Base-by-base conservation (phyloP, 805 yeast genomes). In the Lachancea sp. region DNA sequence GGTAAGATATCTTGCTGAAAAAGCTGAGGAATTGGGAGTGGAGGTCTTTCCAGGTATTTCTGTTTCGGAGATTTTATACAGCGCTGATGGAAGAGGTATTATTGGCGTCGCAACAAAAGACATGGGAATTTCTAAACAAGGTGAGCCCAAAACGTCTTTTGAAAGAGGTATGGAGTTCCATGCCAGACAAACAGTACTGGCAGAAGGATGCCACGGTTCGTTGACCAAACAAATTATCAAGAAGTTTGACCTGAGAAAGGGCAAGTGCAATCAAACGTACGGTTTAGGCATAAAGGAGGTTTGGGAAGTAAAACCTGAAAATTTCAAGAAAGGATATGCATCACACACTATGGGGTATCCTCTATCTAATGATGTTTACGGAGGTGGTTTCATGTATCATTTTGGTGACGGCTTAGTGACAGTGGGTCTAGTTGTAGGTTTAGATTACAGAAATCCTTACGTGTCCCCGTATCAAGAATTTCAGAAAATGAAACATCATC, bases 141-240 rank as follows among this genome's bases (percentile, higher is more conserved):
- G 96, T 15, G 58, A 68, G 24, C 95, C 96, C 22, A 84, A 81
- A 54, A 83, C 75, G 48, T 70, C 76, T n/a, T 92, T 86, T 62
- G 96, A 92, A 63, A 74, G 95, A 49, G 98, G 98, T 19, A 85
- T 92, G 96, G 97, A 87, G 63, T 92, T 92, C 63, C 92, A 82
- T 51, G 86, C 98, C 4, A 77, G 92, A 52, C 70, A 81, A 45
- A 89, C 97, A 0, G 83, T 92, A 13, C 71, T 92, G 23, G 96
- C 96, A 4, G 98, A 92, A 65, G 98, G 98, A n/a, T 92, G 98
- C 59, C 97, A 89, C 63, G 98, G 98, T 0, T 88, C 96, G 1
- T 68, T 92, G 40, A 71, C 89, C 9, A 90, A 92, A 59, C 75
- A 83, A 56, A 80, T 77, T 0, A 81, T 90, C 39, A 67, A 72